Evolutionary conservation across 2,329 filamentous ascomycete genomes (phyloP), one percentile per base, ranked within the genome.

Genomic region (Chaetothyriales sp.): DNA sequence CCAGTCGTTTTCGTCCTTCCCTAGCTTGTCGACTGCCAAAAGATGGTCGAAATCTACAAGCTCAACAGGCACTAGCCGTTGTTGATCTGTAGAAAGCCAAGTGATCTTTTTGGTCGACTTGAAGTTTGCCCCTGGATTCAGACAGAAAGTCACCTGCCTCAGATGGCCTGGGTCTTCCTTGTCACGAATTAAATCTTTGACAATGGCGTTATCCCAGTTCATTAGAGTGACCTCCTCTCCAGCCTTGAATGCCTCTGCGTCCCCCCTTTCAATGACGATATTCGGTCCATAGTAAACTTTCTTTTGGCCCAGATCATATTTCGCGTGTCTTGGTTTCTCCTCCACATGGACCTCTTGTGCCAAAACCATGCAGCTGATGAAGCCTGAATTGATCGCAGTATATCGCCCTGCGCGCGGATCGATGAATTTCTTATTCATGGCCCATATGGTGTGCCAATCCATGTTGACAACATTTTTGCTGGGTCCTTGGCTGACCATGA

Each of bases 1-100:
- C 57, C 57, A 61, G 20, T 89, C 76, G 62, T 93, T 86, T 1
- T 88, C 82, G 63, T 88, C 82, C 50, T 59, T 56, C 66, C 88
- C 84, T 25, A 96, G 76, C 64, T 92, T 89, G 65, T 96, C 90
- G 75, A 95, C 96, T 53, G 84, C 92, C 63, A 96, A 84, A 47
- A 96, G 77, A 70, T 93, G 90, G 69, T 95, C 90, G 65, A 95
- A 96, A 59, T 95, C 88, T 69, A 89, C 89, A 10, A 95, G 76
- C 68, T 95, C 86, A 19, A 92, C 81, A 6, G 82, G 80, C 7
- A 89, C 73, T 0, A 90, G 22, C 22, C 6, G 76, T 55, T 81
- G 76, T 68, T 87, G 82, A 46, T 78, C 77, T 57, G 83, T 76
- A 2, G 84, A 82, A 22, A 94, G 73, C 88, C 87, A 94, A 0